Conservation (phyloP, 2,329 filamentous ascomycete genomes). For the Cladosporium sp. region DNA sequence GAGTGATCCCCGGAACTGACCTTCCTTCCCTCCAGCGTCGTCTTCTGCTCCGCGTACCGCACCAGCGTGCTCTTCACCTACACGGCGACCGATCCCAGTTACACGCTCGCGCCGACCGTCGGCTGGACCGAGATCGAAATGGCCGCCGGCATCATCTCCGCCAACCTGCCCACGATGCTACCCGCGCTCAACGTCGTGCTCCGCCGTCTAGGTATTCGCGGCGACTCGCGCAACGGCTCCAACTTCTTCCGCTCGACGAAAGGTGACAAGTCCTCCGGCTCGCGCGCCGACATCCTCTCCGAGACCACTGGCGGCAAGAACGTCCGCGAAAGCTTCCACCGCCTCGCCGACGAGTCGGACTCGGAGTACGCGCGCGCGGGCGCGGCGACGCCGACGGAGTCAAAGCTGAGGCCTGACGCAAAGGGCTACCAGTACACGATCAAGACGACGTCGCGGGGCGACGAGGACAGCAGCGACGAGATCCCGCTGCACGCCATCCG, state of each 20-base stretch:
- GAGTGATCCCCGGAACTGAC: neutral
- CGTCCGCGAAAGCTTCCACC: neutral
- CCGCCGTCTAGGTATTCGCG: neutral
- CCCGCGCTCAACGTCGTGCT: constrained; percentile 7
- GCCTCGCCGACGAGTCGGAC: constrained; percentile 3
- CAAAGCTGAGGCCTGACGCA: neutral
- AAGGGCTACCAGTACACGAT: constrained; percentile 4
- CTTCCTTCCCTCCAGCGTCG: neutral
- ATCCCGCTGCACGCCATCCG: constrained; percentile 4
- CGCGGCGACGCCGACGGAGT: neutral
- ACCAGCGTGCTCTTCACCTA: constrained; percentile 10
- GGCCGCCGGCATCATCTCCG: constrained; percentile 9
- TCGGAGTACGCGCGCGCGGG: neutral
- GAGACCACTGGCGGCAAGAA: neutral
- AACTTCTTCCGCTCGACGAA: constrained; percentile 1
- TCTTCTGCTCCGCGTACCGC: constrained; percentile 6
- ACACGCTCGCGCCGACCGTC: constrained; percentile 4
- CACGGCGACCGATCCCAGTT: constrained; percentile 2
- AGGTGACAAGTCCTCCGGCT: neutral
- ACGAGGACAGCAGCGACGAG: constrained; percentile 6
- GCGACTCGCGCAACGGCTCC: neutral
- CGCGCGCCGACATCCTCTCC: neutral
- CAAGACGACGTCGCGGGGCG: neutral
- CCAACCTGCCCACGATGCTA: constrained; percentile 7
- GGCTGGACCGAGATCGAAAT: constrained; percentile 10